Percentiles rank a stretch among this genome's conserved stretches.
These are phyloP conservation scores for Alternaria solani DNA, from an alignment of 2,329 filamentous ascomycete genomes.

Conservation along the genomic window DNA sequence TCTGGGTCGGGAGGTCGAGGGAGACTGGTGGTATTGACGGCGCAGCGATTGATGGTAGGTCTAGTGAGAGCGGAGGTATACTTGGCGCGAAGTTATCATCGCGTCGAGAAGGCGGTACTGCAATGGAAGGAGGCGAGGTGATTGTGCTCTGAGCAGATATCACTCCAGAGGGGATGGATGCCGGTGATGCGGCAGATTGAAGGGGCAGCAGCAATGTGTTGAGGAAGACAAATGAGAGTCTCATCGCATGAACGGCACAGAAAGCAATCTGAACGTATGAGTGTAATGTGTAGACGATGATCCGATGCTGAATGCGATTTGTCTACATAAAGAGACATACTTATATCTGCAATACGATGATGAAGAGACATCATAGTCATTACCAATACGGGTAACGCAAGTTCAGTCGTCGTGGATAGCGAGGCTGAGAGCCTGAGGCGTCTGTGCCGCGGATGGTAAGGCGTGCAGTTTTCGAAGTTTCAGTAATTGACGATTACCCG, in stretches of 20 bases:
- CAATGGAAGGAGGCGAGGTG: constrained; percentile 7
- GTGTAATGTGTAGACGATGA: constrained; percentile 2
- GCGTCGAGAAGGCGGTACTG: constrained; percentile 18
- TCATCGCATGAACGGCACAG: constrained; percentile 19
- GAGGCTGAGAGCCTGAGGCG: constrained; percentile 22
- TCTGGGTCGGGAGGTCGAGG: constrained; percentile 20
- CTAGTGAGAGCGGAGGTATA: constrained; percentile 21
- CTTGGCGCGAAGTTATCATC: constrained; percentile 16
- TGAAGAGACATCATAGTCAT: constrained; percentile 14
- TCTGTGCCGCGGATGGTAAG: neutral
- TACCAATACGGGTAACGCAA: neutral
- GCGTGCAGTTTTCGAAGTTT: neutral
- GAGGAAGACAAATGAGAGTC: constrained; percentile 18
- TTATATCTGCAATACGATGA: neutral
- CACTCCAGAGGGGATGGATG: constrained; percentile 10
- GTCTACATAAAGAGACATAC: constrained; percentile 12
- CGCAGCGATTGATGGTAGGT: constrained; percentile 20
- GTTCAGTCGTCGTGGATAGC: constrained; percentile 13
- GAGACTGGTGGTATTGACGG: constrained; percentile 18
- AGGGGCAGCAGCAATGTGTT: constrained; percentile 21
- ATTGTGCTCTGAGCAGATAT: constrained; percentile 12
- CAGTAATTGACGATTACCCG: neutral
- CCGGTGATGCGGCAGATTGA: constrained; percentile 19
- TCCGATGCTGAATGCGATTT: neutral
- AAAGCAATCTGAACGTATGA: neutral